Evolutionary conservation across 768 basidiomycete genomes (phyloP).

Genomic region (Boletus reticuloceps): DNA sequence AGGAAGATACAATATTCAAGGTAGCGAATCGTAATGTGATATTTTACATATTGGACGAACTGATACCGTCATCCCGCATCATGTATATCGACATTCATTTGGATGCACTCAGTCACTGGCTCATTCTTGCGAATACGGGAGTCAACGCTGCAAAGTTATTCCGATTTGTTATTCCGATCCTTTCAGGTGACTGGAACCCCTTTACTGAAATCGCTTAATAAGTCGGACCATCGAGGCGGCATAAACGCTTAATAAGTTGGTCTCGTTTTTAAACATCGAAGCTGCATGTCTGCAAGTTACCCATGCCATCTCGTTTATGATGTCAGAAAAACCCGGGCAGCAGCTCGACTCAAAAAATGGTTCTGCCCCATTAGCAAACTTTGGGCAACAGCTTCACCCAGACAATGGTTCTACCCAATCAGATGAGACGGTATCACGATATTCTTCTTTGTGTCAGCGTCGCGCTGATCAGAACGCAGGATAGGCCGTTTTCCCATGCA

Average conservation of each 20-base stretch:
- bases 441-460: neutral
- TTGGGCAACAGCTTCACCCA: neutral
- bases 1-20: slow-evolving; percentile 28
- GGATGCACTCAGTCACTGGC: slow-evolving; percentile 7
- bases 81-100: slow-evolving; percentile 27
- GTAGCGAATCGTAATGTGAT: slow-evolving; percentile 29
- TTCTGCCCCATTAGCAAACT: neutral
- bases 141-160: neutral
- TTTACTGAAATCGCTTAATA: neutral
- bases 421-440: slow-evolving; percentile 9
- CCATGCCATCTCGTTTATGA: neutral
- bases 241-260: slow-evolving; percentile 18
- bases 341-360: neutral
- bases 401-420: neutral
- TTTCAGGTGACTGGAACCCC: neutral
- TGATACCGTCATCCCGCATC: slow-evolving; percentile 20
- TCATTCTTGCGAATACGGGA: neutral
- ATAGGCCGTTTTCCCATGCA: slow-evolving; percentile 30
- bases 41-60: slow-evolving; percentile 29
- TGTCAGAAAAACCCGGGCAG: slow-evolving; percentile 1
- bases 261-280: neutral
- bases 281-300: neutral
- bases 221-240: too few species aligned
- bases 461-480: slow-evolving; percentile 12
- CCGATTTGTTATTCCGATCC: neutral